A percentile compares a stretch with the other conserved stretches of the same genome.
Evolutionary conservation across 768 basidiomycete species (phyloP).

Genomic region (Lactarius trivialis): DNA sequence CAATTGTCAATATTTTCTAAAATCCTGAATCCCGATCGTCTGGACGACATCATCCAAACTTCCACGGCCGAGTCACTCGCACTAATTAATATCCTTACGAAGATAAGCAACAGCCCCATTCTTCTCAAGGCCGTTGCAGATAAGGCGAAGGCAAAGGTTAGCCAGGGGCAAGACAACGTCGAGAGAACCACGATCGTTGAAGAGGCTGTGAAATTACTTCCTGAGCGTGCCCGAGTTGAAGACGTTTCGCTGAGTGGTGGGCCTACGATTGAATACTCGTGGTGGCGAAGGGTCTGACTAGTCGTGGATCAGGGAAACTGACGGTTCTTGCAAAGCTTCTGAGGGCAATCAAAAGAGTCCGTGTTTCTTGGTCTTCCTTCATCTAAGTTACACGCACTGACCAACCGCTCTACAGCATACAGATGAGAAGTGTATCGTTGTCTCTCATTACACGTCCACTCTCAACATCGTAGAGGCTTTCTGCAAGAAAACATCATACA

Average conservation of each 20-base stretch:
- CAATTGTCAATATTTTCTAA: conserved; percentile 74
- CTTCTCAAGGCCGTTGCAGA: conserved; percentile 75
- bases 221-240: conserved; percentile 50
- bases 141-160: conserved; percentile 41
- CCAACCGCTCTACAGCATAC: conserved; percentile 43
- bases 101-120: conserved; percentile 90
- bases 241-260: conserved; percentile 79
- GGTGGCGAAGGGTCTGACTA: conserved; percentile 4
- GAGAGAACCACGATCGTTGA: conserved; percentile 45
- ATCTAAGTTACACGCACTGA: not conserved
- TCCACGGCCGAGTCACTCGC: conserved; percentile 74
- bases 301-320: conserved; percentile 58
- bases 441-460: conserved; percentile 95
- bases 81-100: conserved; percentile 73
- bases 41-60: conserved; percentile 62
- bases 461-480: conserved; percentile 86
- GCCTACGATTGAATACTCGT: not conserved
- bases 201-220: conserved; percentile 58
- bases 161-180: conserved; percentile 30
- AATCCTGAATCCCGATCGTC: conserved; percentile 64
- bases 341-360: conserved; percentile 50
- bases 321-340: conserved; percentile 61
- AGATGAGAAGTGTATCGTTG: conserved; percentile 90
- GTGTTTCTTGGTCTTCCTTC: not conserved
- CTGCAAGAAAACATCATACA: conserved; percentile 70